A percentile compares a stretch with the other conserved stretches of the same genome.
Conservation (phyloP, 768 basidiomycete species). For the Coprinopsis marcescibilis region DNA sequence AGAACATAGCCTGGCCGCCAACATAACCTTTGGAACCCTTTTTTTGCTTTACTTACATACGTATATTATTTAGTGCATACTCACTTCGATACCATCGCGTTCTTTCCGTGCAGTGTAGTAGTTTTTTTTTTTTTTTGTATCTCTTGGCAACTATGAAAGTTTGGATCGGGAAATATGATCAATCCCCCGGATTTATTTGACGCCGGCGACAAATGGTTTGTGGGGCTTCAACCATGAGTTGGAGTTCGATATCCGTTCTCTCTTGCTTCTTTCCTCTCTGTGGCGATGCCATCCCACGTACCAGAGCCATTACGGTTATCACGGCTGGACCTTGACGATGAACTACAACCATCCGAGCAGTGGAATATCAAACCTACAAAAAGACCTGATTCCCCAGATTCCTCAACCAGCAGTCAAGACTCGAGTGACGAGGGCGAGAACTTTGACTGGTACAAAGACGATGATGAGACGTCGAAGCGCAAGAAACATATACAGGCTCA, state of each 20-base stretch:
- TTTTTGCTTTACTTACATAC: constrained; percentile 1
- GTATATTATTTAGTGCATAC: background rate
- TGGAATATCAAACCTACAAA: no score
- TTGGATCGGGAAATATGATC: background rate
- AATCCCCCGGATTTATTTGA: no score
- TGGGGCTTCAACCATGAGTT: no score
- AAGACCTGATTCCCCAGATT: constrained; percentile 4
- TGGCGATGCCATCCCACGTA: background rate
- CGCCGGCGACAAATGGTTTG: no score
- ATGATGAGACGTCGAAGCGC: constrained; percentile 29
- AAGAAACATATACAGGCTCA: constrained; percentile 41
- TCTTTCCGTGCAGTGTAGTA: background rate
- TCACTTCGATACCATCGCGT: constrained; percentile 1
- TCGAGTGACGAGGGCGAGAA: constrained; percentile 46
- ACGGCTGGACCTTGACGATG: constrained; percentile 12
- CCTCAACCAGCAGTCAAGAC: constrained; percentile 39
- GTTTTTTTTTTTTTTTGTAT: background rate
- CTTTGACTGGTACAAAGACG: constrained; percentile 71
- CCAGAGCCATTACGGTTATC: constrained; percentile 1
- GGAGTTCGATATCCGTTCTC: no score
- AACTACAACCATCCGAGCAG: no score
- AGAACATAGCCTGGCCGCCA: constrained; percentile 5
- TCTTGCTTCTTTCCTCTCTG: background rate
- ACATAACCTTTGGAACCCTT: constrained; percentile 2
- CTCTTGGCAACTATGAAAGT: background rate